Evolutionary conservation across 768 basidiomycete genomes (phyloP).

Genomic region (Leccinum incarnatum): DNA sequence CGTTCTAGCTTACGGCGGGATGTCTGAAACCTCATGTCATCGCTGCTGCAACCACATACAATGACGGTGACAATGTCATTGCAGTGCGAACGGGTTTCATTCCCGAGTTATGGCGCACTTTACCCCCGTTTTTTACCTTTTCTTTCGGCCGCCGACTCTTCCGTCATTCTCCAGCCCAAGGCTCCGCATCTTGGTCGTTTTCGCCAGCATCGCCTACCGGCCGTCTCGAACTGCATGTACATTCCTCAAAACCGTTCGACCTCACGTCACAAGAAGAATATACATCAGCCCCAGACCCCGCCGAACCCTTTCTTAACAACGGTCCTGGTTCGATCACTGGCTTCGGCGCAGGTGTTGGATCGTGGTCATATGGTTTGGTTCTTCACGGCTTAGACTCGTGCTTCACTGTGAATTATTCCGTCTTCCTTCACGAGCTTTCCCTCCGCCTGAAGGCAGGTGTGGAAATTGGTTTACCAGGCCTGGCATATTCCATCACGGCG

Average conservation of each 20-base stretch:
- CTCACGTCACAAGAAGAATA: slow-evolving; percentile 26
- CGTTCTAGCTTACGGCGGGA: slow-evolving; percentile 37
- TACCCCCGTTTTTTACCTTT: slow-evolving; percentile 42
- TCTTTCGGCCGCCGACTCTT: slow-evolving; percentile 52
- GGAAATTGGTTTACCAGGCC: slow-evolving; percentile 47
- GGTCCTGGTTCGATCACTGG: slow-evolving; percentile 51
- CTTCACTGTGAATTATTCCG: slow-evolving; percentile 48
- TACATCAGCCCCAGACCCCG: slow-evolving; percentile 19
- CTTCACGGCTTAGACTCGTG: slow-evolving; percentile 48
- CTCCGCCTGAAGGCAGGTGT: slow-evolving; percentile 48
- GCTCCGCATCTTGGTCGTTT: slow-evolving; percentile 36
- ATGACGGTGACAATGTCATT: slow-evolving; percentile 46
- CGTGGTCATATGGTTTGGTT: slow-evolving; percentile 48
- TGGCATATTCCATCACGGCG: slow-evolving; percentile 42
- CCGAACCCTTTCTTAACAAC: slow-evolving; percentile 23
- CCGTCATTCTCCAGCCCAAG: slow-evolving; percentile 45
- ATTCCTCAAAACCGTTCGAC: slow-evolving; percentile 43
- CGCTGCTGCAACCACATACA: slow-evolving; percentile 46
- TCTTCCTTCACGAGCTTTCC: slow-evolving; percentile 55
- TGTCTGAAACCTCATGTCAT: slow-evolving; percentile 42
- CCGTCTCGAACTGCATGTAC: slow-evolving; percentile 40
- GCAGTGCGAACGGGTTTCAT: slow-evolving; percentile 37
- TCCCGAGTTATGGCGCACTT: slow-evolving; percentile 31
- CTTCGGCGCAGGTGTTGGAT: slow-evolving; percentile 43
- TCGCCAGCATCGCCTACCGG: slow-evolving; percentile 22